Conservation (phyloP, 2,329 filamentous ascomycete genomes). For the Paramyrothecium roridum region DNA sequence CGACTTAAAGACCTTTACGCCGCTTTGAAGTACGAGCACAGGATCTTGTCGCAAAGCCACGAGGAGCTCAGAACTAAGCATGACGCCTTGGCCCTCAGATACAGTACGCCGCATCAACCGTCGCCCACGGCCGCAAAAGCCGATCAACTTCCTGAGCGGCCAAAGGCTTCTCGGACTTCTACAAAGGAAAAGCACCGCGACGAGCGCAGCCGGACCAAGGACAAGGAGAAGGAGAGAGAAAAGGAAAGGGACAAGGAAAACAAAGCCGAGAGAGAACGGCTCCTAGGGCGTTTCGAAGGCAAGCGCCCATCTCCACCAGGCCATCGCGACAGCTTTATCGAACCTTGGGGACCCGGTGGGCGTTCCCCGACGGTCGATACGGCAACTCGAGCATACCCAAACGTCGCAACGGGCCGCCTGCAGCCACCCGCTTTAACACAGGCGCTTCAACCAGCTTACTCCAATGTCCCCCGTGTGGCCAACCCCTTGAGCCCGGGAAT, state of each 20-base stretch:
- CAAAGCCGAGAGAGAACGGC: conserved; percentile 30
- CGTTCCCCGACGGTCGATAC: conserved; percentile 19
- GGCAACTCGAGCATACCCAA: conserved; percentile 20
- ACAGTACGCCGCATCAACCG: conserved; percentile 18
- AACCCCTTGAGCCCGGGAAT: conserved; percentile 19
- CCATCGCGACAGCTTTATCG: conserved; percentile 30
- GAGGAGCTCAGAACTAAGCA: conserved; percentile 22
- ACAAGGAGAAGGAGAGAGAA: conserved; percentile 17
- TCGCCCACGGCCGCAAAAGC: conserved; percentile 19
- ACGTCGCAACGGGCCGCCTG: conserved; percentile 21
- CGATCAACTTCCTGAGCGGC: conserved; percentile 19
- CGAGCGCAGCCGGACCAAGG: conserved; percentile 15
- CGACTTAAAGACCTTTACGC: conserved; percentile 10
- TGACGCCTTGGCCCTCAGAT: conserved; percentile 24
- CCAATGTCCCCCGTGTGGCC: conserved; percentile 25
- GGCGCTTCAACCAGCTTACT: conserved; percentile 17
- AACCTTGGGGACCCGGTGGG: conserved; percentile 27
- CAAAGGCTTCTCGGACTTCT: conserved; percentile 20
- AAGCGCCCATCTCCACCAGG: conserved; percentile 18
- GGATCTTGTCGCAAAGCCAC: conserved; percentile 19
- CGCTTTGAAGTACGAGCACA: conserved; percentile 18
- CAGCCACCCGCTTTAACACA: conserved; percentile 15
- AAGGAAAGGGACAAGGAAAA: conserved; percentile 16
- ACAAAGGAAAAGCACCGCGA: conserved; percentile 23
- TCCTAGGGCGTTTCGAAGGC: conserved; percentile 34